Evolutionary conservation across 805 yeast species (phyloP), one percentile per base, ranked within the genome.

Genomic region (Ogataea philodendri): DNA sequence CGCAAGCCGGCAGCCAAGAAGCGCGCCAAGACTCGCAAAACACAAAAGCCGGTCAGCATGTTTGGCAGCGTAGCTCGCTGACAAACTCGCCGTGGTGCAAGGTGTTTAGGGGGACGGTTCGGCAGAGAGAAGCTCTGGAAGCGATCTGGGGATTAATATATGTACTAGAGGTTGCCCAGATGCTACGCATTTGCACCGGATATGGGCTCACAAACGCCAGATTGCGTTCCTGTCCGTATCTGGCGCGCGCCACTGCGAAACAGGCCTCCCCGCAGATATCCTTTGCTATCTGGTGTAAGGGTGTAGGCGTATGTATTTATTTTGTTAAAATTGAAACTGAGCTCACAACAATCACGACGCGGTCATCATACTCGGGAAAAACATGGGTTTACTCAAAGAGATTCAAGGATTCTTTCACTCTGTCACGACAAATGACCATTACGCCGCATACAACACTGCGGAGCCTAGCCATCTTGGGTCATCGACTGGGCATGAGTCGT

Each of bases 391-490:
- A 17, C 38, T 59, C 14, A 56, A 51, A 14, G 50, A 49, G 28
- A 42, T 62, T 45, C 54, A 67, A 52, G 61, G 65, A 52, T 60
- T 61, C 35, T 44, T 62, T 38, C 59, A 75, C 49, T 71, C 77
- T 17, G 66, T 75, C 25, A 74, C 80, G 6, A 75, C 81, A 3
- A 71, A 69, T 6, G 81, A 75, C 45, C 81, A 75, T 50, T 75
- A 75, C 51, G 81, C 81, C 15, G 67, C 73, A 25, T 75, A 70
- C 41, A 76, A 68, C 9, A 43, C 41, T 16, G 50, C 55, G 19
- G 52, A 58, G 5, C 55, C 53, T 17, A 54, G 66, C n/a, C 56
- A 61, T 25, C 32, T 29, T 16, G 39, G 47, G 51, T 21, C 55
- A 44, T 16, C 39, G 28, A 42, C 38, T 7, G 44, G 51, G 4